A percentile compares a stretch with the other conserved stretches of the same genome.
These are phyloP conservation scores for Curvularia lunata DNA, from an alignment of 2,329 filamentous ascomycete genomes.

Conservation along the genomic window DNA sequence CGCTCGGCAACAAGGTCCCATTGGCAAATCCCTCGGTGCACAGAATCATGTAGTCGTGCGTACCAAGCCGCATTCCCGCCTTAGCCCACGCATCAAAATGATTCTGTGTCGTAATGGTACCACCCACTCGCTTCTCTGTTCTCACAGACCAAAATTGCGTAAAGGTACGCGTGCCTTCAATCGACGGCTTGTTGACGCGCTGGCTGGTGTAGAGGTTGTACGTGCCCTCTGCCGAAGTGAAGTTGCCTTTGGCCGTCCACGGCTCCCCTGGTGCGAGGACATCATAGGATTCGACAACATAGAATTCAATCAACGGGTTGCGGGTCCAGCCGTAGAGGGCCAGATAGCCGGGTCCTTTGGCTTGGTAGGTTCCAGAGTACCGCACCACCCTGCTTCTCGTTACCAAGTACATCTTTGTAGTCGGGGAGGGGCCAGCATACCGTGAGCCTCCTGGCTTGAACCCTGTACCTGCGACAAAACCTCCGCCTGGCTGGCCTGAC, in stretches of 20 bases:
- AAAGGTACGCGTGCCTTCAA: conserved; percentile 60
- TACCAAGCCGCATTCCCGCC: conserved; percentile 15
- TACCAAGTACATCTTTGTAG: neutral
- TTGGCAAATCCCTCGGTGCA: conserved; percentile 15
- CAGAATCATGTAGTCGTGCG: conserved; percentile 17
- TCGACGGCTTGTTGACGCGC: conserved; percentile 59
- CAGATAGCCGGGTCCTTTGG: conserved; percentile 33
- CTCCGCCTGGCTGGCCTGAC: conserved; percentile 17
- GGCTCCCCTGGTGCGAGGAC: conserved; percentile 47
- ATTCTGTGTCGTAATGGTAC: conserved; percentile 40
- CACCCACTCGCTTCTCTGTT: conserved; percentile 56
- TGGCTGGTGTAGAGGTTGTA: conserved; percentile 56
- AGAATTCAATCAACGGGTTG: conserved; percentile 62
- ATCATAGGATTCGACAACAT: conserved; percentile 61
- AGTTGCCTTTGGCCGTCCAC: conserved; percentile 52
- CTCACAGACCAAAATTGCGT: conserved; percentile 62
- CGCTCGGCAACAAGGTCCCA: conserved; percentile 13
- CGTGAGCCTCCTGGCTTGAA: conserved; percentile 47
- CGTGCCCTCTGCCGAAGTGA: conserved; percentile 58
- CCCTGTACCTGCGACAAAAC: conserved; percentile 36
- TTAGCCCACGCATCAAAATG: conserved; percentile 40
- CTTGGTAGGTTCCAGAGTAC: conserved; percentile 31
- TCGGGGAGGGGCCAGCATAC: neutral
- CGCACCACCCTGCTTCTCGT: conserved; percentile 20
- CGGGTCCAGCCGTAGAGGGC: conserved; percentile 64